phyloP scores from a whole-genome alignment of 2,329 filamentous ascomycete species.

The Keithomyces neogunnii region DNA sequence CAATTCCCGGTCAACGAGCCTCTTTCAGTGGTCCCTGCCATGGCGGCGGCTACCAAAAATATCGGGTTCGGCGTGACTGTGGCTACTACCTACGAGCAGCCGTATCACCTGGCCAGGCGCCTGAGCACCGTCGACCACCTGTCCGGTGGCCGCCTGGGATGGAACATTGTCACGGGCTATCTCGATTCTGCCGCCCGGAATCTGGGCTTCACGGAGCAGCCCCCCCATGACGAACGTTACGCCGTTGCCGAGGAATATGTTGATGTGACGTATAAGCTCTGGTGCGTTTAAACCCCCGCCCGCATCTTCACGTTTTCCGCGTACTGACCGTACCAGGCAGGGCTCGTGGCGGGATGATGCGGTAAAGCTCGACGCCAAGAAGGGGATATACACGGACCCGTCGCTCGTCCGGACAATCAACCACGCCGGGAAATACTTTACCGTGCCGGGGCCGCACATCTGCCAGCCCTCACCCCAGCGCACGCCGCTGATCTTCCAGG shows the following conservation, averaged over 20 bases:
- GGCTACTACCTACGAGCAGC: conserved; percentile 60
- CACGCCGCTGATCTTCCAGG: conserved; percentile 56
- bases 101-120: conserved; percentile 57
- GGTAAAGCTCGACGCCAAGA: conserved; percentile 44
- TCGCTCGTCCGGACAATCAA: conserved; percentile 52
- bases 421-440: conserved; percentile 52
- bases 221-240: conserved; percentile 43
- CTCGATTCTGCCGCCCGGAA: conserved; percentile 59
- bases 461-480: conserved; percentile 54
- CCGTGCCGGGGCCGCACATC: conserved; percentile 50
- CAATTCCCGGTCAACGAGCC: conserved; percentile 69
- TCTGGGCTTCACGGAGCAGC: conserved; percentile 47
- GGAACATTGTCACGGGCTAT: conserved; percentile 57
- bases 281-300: conserved; percentile 28
- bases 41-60: conserved; percentile 58
- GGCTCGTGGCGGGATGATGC: conserved; percentile 53
- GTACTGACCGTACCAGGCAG: conserved; percentile 15
- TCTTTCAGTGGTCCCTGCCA: conserved; percentile 49
- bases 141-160: conserved; percentile 45
- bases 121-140: conserved; percentile 60
- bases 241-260: conserved; percentile 52
- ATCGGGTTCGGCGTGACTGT: conserved; percentile 63
- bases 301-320: neutral
- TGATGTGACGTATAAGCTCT: conserved; percentile 51
- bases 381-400: conserved; percentile 35